Evolutionary conservation across 257 asterid genomes (phyloP), one percentile per base, ranked within the genome.

Genomic region (Mitragyna speciosa): DNA sequence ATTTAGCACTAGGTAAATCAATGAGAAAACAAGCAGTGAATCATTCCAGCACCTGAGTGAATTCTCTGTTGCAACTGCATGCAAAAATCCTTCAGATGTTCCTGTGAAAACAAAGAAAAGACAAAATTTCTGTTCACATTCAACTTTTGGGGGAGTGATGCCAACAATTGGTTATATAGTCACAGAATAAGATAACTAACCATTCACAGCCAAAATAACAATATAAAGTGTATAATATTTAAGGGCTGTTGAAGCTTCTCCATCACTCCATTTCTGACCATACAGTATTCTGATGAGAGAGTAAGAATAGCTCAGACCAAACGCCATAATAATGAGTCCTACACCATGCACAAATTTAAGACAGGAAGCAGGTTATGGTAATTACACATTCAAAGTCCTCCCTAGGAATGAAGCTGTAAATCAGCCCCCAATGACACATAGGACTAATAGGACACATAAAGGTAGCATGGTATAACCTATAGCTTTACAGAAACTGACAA

Each of bases 191-290:
- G 22, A 61, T 36, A 15, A 78, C 83, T 82, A 85, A 92, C 99
- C 98, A 82, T 96, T 96, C 99, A 94, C 90, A 68, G 99, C 99
- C 84, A 95, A 82, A 56, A 88, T 86, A 73, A 94, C 89, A 77
- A 96, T 97, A 76, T 96, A 96, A 56, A 96, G 87, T 87, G 95
- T 89, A 82, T 92, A 96, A 83, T 83, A 96, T 79, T 83, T 92
- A 77, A 96, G 91, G 63, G 94, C 97, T 36, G 92, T 88, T 17
- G 98, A 87, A 85, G 99, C 95, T 89, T 96, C 99, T 82, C 98
- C 98, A 43, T 96, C 98, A 79, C 99, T 96, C 99, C 99, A 96
- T 85, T 94, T 92, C 87, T 79, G 89, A 81, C 99, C 97, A 83
- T 92, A 96, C 72, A 94, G 79, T 84, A 94, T 76, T 84, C 98